Evolutionary conservation across 805 yeast species (phyloP).

Genomic region (Trichomonascus vanleenenianus): DNA sequence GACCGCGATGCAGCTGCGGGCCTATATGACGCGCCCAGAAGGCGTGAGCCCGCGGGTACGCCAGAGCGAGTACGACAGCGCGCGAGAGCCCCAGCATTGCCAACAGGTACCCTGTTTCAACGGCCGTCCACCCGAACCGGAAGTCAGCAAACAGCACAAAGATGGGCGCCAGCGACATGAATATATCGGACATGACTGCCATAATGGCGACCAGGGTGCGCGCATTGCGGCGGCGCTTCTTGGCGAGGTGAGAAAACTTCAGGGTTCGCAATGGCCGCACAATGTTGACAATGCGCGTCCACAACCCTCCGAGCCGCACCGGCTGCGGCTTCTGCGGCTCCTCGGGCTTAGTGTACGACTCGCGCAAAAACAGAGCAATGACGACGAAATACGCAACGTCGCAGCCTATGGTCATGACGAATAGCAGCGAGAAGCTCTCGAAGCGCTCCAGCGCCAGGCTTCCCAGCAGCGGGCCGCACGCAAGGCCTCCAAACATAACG

Average conservation of each 20-base stretch:
- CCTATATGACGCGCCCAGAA: conserved; percentile 3
- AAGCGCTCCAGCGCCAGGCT: conserved; percentile 14
- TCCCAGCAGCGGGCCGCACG: conserved; percentile 22
- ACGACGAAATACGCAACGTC: conserved; percentile 2
- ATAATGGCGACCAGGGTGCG: conserved; percentile 11
- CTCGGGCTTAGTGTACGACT: conserved; percentile 10
- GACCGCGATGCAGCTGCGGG: not conserved
- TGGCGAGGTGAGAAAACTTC: conserved; percentile 14
- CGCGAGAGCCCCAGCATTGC: conserved; percentile 21
- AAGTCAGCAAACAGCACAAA: conserved; percentile 23
- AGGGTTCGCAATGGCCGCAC: conserved; percentile 21
- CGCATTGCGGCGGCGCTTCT: conserved; percentile 14
- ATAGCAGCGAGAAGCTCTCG: conserved; percentile 11
- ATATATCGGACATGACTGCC: conserved; percentile 13
- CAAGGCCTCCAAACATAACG: conserved; percentile 22
- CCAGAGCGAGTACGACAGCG: conserved; percentile 18
- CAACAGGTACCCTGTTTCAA: conserved; percentile 27
- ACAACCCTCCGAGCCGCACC: too few species aligned
- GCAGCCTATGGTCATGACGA: conserved; percentile 6
- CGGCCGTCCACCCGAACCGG: conserved; percentile 26
- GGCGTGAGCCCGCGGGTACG: conserved; percentile 19
- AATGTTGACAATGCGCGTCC: conserved; percentile 16
- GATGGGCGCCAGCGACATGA: conserved; percentile 14
- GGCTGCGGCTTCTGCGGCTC: not conserved
- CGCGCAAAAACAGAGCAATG: conserved; percentile 10